Evolutionary conservation across 345 rosid genomes (phyloP).

Genomic region (Geranium brycei): DNA sequence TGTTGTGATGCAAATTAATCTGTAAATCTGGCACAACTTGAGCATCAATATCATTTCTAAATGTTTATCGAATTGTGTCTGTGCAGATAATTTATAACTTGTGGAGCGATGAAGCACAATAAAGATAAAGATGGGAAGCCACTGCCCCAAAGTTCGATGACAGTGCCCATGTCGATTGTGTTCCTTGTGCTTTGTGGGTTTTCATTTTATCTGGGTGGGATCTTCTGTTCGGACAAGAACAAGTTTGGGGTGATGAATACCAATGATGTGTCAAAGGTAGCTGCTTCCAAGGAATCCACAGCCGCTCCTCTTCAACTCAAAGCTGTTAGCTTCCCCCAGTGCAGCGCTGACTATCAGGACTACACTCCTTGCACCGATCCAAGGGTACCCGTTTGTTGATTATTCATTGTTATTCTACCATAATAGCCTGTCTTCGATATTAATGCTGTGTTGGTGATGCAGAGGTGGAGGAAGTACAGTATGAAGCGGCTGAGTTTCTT

Average conservation of each 20-base stretch:
- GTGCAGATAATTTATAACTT: slow-evolving; percentile 20
- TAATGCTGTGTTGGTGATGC: slow-evolving; percentile 12
- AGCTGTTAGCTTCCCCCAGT: slow-evolving; percentile 50
- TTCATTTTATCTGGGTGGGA: slow-evolving; percentile 87
- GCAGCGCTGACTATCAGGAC: slow-evolving; percentile 76
- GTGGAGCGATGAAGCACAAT: slow-evolving; percentile 57
- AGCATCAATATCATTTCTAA: background rate
- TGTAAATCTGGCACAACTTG: too few species aligned
- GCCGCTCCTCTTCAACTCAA: slow-evolving; percentile 45
- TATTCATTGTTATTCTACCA: background rate
- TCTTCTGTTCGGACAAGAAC: slow-evolving; percentile 56
- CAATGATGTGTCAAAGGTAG: slow-evolving; percentile 25
- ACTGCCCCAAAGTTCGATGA: slow-evolving; percentile 36
- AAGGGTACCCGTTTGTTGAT: slow-evolving; percentile 27
- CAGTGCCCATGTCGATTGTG: slow-evolving; percentile 40
- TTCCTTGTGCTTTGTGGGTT: slow-evolving; percentile 54
- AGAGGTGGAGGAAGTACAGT: slow-evolving; percentile 96
- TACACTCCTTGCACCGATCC: slow-evolving; percentile 99
- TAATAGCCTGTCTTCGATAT: background rate
- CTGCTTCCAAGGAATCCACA: slow-evolving; percentile 33
- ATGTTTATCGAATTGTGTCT: background rate
- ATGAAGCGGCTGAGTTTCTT: slow-evolving; percentile 65
- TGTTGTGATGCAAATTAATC: too few species aligned
- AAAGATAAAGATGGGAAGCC: slow-evolving; percentile 53
- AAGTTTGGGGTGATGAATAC: slow-evolving; percentile 16